Base-by-base conservation (phyloP, 495 filamentous ascomycete genomes). In the Ramalina peruviana region DNA sequence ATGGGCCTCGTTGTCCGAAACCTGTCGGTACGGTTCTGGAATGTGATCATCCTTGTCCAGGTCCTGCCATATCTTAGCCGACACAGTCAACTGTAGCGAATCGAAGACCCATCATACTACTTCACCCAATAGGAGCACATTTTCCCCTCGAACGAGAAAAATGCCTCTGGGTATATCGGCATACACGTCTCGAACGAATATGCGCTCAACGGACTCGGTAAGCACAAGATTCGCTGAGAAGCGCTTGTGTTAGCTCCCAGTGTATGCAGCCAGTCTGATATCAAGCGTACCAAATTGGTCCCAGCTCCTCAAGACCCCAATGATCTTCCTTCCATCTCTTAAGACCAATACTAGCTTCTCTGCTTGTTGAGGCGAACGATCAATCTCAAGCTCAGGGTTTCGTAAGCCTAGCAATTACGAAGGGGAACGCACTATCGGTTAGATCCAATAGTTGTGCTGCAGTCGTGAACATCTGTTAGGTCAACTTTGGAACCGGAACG, bases 401-500 rank as follows among this genome's bases (percentile, higher is more conserved):
- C 27, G 41, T 36, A 41, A n/a, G 20, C 3, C 19, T 16, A 20
- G 25, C 25, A 6, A 30, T 48, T 27, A 41, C 12, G 21, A 46
- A 48, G n/a, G 48, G 51, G 49, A 39, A 52, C 84, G 72, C 76
- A 97, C 90, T 97, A 68, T 98, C 92, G 54, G 92, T 96, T 58
- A 98, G 73, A 65, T 98, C 92, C 36, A 97, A 67, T 40, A 98
- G 69, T 65, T 96, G 90, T 45, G 92, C 88, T 40, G 92, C 89
- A 3, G 92, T 98, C 15, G 93, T 95, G 71, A 98, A 98, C 88
- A 97, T 96, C 71, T 98, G 86, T 42, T 79, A 79, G 4, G 80
- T 83, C 36, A 88, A 68, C 21, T 6, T 49, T 33, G 16, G 43
- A 23, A 30, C 12, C 5, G 30, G 7, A 16, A 54, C 80, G 77